Base-by-base conservation (phyloP, 106 monocot genomes). In the Acorus calamus region DNA sequence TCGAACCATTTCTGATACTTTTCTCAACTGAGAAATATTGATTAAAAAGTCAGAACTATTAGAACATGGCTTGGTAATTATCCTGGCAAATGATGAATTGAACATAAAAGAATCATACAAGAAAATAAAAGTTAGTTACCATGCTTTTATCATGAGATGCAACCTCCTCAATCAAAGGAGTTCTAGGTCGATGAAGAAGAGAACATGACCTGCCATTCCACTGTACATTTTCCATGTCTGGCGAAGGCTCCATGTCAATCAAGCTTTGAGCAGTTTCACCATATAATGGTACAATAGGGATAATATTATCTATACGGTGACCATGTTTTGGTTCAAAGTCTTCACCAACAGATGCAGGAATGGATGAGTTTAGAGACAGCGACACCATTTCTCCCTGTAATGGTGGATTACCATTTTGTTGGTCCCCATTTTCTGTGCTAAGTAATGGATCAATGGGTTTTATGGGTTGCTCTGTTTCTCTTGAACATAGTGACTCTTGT, bases 61-160 rank as follows among this genome's bases (percentile, higher is more conserved):
- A 50, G 2, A 51, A 13, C 8, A 65, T 10, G 4, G 48, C 52
- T 8, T 13, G 11, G 8, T 50, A 50, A 61, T 55, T 53, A 9
- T 49, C 13, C 3, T 11, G 28, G 28, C 28, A 28, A 28, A 28
- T 28, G 28, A 28, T 28, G 28, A 61, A 62, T 49, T 43, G 43
- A 42, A 12, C 14, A 2, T 8, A 62, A 61, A 4, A 54, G 2
- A 12, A 74, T 53, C 6, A 66, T 8, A 13, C 60, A 5, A 11
- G 47, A 45, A 42, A 45, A 4, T 10, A 75, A 58, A 62, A 14
- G 10, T 14, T 54, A 1, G 46, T 60, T 84, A 98, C 96, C 78
- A 59, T 87, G 87, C 83, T 98, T 85, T 79, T 91, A 65, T 98
- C 96, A 79, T 88, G 96, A 67, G 91, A 80, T 52, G 91, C 85